phyloP scores from a whole-genome alignment of 2,329 filamentous ascomycete genomes.

The Emmonsiellopsis sp. region DNA sequence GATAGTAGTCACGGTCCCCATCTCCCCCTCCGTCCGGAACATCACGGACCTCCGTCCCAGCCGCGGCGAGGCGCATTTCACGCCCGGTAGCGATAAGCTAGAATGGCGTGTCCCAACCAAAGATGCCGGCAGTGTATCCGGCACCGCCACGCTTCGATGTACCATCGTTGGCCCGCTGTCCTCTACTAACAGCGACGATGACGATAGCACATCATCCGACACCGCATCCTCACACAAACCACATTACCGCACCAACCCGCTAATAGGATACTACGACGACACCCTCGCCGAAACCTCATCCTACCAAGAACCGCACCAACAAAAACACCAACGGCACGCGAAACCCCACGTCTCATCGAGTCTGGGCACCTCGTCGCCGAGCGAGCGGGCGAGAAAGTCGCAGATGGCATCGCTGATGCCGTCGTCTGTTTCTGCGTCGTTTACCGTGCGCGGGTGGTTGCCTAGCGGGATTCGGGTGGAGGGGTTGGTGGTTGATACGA shows the following conservation, averaged over 20 bases:
- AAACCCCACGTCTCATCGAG: not conserved
- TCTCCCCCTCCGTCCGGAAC: slow-evolving; percentile 71
- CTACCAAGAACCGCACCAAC: not conserved
- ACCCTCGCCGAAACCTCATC: slow-evolving; percentile 15
- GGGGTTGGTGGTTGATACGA: slow-evolving; percentile 53
- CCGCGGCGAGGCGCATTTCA: slow-evolving; percentile 75
- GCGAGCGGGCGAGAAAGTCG: slow-evolving; percentile 1
- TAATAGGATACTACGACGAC: slow-evolving; percentile 38
- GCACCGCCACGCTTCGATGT: slow-evolving; percentile 66
- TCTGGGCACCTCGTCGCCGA: not conserved
- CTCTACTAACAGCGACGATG: slow-evolving; percentile 39
- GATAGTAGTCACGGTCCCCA: slow-evolving; percentile 65
- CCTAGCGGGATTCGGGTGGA: slow-evolving; percentile 57
- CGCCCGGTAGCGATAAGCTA: slow-evolving; percentile 58
- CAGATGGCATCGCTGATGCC: slow-evolving; percentile 57
- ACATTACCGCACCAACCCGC: slow-evolving; percentile 20
- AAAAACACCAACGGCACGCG: slow-evolving; percentile 7
- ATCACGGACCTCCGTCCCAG: slow-evolving; percentile 72
- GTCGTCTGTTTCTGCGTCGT: slow-evolving; percentile 62
- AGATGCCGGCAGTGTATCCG: slow-evolving; percentile 58
- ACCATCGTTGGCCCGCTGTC: slow-evolving; percentile 61
- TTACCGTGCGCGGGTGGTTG: slow-evolving; percentile 53
- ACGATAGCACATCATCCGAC: slow-evolving; percentile 26
- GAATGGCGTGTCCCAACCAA: slow-evolving; percentile 78
- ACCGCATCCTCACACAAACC: not conserved